A percentile compares a stretch with the other conserved stretches of the same genome.
phyloP scores from a whole-genome alignment of 2,329 filamentous ascomycete species.

The Aspergillus sp. region DNA sequence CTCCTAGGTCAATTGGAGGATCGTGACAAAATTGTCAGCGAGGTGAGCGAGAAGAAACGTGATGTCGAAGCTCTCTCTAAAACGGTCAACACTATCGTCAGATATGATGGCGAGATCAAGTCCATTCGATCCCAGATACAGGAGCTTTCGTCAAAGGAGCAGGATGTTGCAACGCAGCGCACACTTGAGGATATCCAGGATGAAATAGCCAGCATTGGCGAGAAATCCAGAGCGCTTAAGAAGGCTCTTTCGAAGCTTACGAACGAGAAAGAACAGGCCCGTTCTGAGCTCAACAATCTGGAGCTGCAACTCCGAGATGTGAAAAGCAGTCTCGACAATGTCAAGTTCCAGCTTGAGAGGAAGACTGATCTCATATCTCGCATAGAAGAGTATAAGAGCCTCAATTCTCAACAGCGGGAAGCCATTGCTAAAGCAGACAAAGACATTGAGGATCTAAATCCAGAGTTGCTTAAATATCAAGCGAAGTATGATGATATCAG shows the following conservation, averaged over 20 bases:
- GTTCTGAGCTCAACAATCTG: slow-evolving; percentile 65
- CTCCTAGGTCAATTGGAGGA: slow-evolving; percentile 64
- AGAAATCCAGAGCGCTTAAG: slow-evolving; percentile 66
- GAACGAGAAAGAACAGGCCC: slow-evolving; percentile 69
- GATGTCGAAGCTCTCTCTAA: slow-evolving; percentile 75
- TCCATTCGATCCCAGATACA: slow-evolving; percentile 72
- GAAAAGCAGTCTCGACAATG: slow-evolving; percentile 68
- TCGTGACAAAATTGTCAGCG: slow-evolving; percentile 65
- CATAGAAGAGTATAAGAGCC: slow-evolving; percentile 70
- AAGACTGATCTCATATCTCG: slow-evolving; percentile 70
- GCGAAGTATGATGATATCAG: slow-evolving; percentile 75
- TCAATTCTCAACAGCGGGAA: slow-evolving; percentile 68
- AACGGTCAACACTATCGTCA: slow-evolving; percentile 72
- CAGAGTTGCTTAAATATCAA: slow-evolving; percentile 73
- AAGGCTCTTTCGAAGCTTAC: slow-evolving; percentile 64
- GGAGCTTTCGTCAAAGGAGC: slow-evolving; percentile 73
- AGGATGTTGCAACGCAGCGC: slow-evolving; percentile 62
- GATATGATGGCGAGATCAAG: slow-evolving; percentile 69
- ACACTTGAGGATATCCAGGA: slow-evolving; percentile 83
- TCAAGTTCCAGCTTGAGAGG: slow-evolving; percentile 75
- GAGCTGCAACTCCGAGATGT: slow-evolving; percentile 78
- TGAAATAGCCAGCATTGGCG: slow-evolving; percentile 65
- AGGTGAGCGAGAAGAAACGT: slow-evolving; percentile 63
- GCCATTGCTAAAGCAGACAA: slow-evolving; percentile 68
- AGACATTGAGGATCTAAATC: slow-evolving; percentile 72